phyloP scores from a whole-genome alignment of 1,139 yeast species.

The Oligophagozyma castellii region DNA sequence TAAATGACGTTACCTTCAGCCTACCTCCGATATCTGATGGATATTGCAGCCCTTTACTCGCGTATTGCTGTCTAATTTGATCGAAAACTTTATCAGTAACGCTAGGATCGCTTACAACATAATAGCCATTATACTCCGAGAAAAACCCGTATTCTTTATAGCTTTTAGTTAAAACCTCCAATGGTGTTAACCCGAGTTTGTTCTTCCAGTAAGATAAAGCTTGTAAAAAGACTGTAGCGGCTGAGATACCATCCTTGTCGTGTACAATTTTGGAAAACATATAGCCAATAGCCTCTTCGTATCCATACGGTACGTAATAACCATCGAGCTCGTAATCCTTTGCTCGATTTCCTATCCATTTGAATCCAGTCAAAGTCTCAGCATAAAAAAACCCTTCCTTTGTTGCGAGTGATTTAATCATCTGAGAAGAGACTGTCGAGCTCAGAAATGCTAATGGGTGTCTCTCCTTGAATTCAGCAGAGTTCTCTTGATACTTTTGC shows the following conservation, averaged over 20 bases:
- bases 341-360: conserved; percentile 93
- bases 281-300: conserved; percentile 92
- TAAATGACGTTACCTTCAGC: conserved; percentile 48
- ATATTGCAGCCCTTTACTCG: conserved; percentile 7
- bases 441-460: conserved; percentile 46
- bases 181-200: conserved; percentile 25
- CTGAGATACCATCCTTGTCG: conserved; percentile 89
- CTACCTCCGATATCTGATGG: conserved; percentile 26
- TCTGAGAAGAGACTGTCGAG: conserved; percentile 86
- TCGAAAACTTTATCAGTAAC: conserved; percentile 41
- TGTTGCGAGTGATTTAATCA: conserved; percentile 58
- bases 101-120: conserved; percentile 43
- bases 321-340: conserved; percentile 56
- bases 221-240: conserved; percentile 67
- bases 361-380: conserved; percentile 90
- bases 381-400: conserved; percentile 45
- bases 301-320: conserved; percentile 68
- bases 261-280: conserved; percentile 69
- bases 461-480: conserved; percentile 4
- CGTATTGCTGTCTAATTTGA: conserved; percentile 28
- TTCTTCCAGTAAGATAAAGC: conserved; percentile 35
- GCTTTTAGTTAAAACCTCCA: conserved; percentile 42
- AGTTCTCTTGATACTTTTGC: conserved; percentile 27
- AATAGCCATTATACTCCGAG: conserved; percentile 81
- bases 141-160: conserved; percentile 61